phyloP scores from a whole-genome alignment of 2,329 filamentous ascomycete genomes.

The Trichoderma aggressivum region DNA sequence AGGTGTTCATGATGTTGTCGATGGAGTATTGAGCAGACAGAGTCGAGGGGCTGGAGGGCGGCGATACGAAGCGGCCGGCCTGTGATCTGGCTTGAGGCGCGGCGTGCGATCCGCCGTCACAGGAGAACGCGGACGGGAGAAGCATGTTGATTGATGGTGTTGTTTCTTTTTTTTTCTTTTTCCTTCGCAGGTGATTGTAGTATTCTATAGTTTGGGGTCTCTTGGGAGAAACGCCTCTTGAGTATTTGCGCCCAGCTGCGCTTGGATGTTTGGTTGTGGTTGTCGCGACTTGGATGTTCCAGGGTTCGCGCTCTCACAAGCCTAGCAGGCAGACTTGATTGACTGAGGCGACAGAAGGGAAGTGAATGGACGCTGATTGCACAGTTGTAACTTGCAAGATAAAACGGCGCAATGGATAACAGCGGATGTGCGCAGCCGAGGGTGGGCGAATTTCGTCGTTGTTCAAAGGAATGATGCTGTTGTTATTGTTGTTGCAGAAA shows the following conservation, averaged over 20 bases:
- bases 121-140: conserved; percentile 56
- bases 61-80: conserved; percentile 53
- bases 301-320: neutral
- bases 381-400: neutral
- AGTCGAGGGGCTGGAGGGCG: conserved; percentile 54
- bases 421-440: neutral
- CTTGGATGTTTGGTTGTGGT: neutral
- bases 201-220: neutral
- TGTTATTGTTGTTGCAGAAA: conserved; percentile 10
- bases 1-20: conserved; percentile 56
- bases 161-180: neutral
- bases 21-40: conserved; percentile 45
- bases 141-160: conserved; percentile 44
- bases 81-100: conserved; percentile 27
- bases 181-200: neutral
- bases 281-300: conserved; percentile 1
- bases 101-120: conserved; percentile 50
- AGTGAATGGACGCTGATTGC: neutral
- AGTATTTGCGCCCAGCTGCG: neutral
- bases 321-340: neutral
- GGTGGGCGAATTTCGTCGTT: neutral
- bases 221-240: neutral
- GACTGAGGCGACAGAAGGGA: neutral
- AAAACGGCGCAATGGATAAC: neutral
- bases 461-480: neutral